Percentiles rank a stretch among this genome's conserved stretches.
These are phyloP conservation scores for Talaromyces stipitatus DNA, from an alignment of 495 filamentous ascomycete species.

Conservation along the genomic window DNA sequence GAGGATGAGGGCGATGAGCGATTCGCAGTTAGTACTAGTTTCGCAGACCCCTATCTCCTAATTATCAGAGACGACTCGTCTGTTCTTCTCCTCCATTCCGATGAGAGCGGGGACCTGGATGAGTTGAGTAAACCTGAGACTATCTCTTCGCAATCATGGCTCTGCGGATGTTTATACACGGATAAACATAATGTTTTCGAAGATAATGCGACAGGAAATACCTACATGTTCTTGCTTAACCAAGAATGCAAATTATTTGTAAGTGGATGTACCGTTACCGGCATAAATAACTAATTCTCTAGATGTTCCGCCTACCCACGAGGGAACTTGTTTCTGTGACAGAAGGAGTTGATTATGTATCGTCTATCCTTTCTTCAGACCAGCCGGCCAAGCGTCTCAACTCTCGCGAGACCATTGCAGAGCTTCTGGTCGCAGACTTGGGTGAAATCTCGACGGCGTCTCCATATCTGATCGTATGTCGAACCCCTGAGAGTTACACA, in stretches of 20 bases:
- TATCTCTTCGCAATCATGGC: constrained; percentile 57
- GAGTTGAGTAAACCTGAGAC: constrained; percentile 41
- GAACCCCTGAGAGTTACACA: not conserved
- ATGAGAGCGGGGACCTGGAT: constrained; percentile 77
- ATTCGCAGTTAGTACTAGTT: constrained; percentile 69
- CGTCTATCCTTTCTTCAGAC: constrained; percentile 65
- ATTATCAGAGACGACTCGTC: constrained; percentile 77
- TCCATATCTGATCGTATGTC: constrained; percentile 73
- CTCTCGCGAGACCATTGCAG: constrained; percentile 61
- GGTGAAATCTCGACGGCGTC: constrained; percentile 62
- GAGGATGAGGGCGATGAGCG: constrained; percentile 78
- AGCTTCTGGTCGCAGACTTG: constrained; percentile 75
- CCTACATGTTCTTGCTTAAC: constrained; percentile 66
- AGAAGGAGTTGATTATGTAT: constrained; percentile 69
- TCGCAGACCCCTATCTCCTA: constrained; percentile 81
- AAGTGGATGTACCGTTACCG: constrained; percentile 19
- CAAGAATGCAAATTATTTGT: constrained; percentile 66
- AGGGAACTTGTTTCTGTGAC: constrained; percentile 26
- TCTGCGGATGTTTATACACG: constrained; percentile 70
- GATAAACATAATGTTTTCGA: constrained; percentile 54
- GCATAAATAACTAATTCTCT: not conserved
- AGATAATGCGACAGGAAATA: constrained; percentile 29
- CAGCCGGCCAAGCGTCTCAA: constrained; percentile 59
- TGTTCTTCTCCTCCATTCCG: constrained; percentile 64
- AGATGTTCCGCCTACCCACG: constrained; percentile 37